Evolutionary conservation across 2,329 filamentous ascomycete genomes (phyloP).

Genomic region (Pseudogymnoascus sp.): DNA sequence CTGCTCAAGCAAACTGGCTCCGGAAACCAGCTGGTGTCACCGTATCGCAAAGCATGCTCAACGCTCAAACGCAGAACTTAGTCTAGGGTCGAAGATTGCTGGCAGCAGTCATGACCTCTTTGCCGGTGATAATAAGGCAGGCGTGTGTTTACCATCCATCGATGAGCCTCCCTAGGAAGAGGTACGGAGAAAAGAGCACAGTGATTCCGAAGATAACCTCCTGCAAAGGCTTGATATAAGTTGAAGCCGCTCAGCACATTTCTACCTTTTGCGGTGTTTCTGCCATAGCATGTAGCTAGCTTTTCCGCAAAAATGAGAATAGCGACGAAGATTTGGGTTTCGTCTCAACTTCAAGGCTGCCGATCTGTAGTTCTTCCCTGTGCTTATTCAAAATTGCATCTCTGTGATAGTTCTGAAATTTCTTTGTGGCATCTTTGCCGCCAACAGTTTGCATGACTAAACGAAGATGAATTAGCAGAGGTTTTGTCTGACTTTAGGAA

Average conservation of each 20-base stretch:
- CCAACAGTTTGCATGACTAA: conserved; percentile 15
- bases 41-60: not conserved
- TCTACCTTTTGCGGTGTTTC: not conserved
- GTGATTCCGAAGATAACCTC: not conserved
- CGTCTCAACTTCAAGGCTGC: conserved; percentile 21
- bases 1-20: not conserved
- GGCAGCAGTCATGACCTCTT: not conserved
- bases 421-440: conserved; percentile 21
- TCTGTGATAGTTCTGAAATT: conserved; percentile 20
- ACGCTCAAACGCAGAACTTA: not conserved
- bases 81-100: not conserved
- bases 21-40: not conserved
- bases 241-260: not conserved
- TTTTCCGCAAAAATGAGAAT: conserved; percentile 2
- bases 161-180: not conserved
- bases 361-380: conserved; percentile 49
- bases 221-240: not conserved
- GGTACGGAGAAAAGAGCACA: not conserved
- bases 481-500: not conserved
- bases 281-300: not conserved
- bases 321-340: not conserved
- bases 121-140: not conserved
- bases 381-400: conserved; percentile 39
- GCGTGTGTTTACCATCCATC: not conserved
- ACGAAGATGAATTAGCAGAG: not conserved